Evolutionary conservation across 495 filamentous ascomycete species (phyloP).

Genomic region (Entonaema liquescens): DNA sequence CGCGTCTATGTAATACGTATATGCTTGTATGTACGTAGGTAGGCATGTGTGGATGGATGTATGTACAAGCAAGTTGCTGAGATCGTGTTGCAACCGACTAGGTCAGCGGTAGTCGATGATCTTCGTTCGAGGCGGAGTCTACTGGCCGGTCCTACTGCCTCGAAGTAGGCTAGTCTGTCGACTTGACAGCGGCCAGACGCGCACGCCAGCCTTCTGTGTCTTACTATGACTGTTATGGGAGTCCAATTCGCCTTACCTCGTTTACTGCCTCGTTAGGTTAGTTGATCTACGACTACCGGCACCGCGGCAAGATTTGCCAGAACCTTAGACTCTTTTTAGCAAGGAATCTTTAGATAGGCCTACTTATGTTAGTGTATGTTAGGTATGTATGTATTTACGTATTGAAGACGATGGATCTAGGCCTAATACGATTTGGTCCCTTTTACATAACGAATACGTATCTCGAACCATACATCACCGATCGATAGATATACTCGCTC

Average conservation of each 20-base stretch:
- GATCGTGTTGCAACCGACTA: conserved; percentile 47
- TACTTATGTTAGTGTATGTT: neutral
- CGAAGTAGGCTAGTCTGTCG: conserved; percentile 47
- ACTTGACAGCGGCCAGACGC: conserved; percentile 37
- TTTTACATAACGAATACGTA: conserved; percentile 11
- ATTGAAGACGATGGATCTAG: neutral
- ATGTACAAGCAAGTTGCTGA: conserved; percentile 40
- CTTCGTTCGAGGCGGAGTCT: conserved; percentile 50
- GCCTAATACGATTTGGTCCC: conserved; percentile 8
- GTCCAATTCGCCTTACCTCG: conserved; percentile 26
- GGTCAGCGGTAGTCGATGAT: conserved; percentile 49
- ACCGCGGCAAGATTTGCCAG: conserved; percentile 34
- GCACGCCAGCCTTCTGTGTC: conserved; percentile 29
- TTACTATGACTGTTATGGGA: conserved; percentile 17
- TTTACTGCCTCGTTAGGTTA: conserved; percentile 21
- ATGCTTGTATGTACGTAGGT: conserved; percentile 1
- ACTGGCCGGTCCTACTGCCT: conserved; percentile 50
- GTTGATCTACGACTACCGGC: conserved; percentile 28
- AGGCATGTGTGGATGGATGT: neutral
- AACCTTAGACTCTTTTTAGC: conserved; percentile 10
- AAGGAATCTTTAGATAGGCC: neutral
- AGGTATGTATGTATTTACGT: neutral
- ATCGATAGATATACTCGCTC: conserved; percentile 8
- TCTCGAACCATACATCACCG: conserved; percentile 28
- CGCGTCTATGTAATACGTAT: conserved; percentile 3